Evolutionary conservation across 139 green algal genomes (phyloP).

Genomic region (Chlorella sp.): DNA sequence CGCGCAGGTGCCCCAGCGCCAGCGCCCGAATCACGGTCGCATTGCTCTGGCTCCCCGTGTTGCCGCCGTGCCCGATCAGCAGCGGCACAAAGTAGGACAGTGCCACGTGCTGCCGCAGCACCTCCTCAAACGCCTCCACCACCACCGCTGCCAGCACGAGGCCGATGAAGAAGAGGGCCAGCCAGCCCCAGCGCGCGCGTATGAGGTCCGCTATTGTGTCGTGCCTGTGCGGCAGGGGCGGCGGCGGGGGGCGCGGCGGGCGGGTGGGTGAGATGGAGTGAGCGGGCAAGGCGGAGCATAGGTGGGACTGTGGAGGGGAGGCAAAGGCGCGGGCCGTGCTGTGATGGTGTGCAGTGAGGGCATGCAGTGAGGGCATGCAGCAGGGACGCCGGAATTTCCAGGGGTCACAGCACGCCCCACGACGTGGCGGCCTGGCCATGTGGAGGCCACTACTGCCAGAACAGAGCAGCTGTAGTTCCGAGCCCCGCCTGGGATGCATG

Average conservation of each 20-base stretch:
- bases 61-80: constrained; percentile 82
- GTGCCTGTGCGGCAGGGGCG: constrained; percentile 28
- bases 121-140: constrained; percentile 72
- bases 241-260: too few species aligned
- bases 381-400: background rate
- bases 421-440: too few species aligned
- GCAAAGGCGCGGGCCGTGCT: too few species aligned
- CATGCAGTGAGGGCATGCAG: background rate
- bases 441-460: too few species aligned
- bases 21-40: constrained; percentile 72
- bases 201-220: constrained; percentile 52
- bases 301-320: background rate
- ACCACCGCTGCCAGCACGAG: constrained; percentile 73
- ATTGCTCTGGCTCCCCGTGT: constrained; percentile 76
- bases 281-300: background rate
- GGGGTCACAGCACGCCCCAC: background rate
- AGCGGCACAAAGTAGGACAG: constrained; percentile 78
- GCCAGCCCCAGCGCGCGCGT: constrained; percentile 61
- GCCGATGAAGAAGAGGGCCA: constrained; percentile 72
- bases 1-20: constrained; percentile 59
- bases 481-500: too few species aligned
- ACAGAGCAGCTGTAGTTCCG: too few species aligned
- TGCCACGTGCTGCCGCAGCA: constrained; percentile 69
- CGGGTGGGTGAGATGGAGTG: background rate
- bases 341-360: too few species aligned